Evolutionary conservation across 1,284 basidiomycete genomes (phyloP), one percentile per base, ranked within the genome.

Genomic region (Porogramme epimiltina): DNA sequence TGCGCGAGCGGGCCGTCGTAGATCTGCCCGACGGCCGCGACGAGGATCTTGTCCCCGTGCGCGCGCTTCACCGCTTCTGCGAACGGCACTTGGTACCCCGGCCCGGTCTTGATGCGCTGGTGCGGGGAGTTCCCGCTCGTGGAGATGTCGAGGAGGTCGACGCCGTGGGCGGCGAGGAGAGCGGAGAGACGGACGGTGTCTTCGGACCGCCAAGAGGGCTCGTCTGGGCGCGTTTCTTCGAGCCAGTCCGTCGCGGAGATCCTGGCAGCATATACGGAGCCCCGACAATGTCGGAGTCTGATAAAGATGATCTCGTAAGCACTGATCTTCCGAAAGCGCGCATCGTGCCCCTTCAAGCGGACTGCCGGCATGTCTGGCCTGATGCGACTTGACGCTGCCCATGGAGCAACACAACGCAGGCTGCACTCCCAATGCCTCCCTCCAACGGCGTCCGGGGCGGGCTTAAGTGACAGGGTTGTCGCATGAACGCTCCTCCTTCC

Each of bases 1-100:
- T 88, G 78, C 2, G 86, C 84, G 38, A 84, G 69, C 18, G 71
- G 62, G 3, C 81, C 80, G 22, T 69, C 70, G 1, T 75, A 78
- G 61, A 89, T 85, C 24, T 77, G 65, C 8, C 87, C 87, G 13
- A 89, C 85, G 5, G 80, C 69, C 9, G 77, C 76, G 49, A 82
- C 72, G 13, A 77, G 66, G 45, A 82, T 62, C 51, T 70, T 68
- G 55, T 62, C 57, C n/a, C 66, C 67, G 15, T 59, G 44, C 1
- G 70, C 66, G 52, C 74, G 66, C 69, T 77, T 79, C 62, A 84
- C 69, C 33, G 73, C 72, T 47, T 72, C 73, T 3, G 82, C 73
- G 55, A 81, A 77, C 2, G 71, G 73, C 13, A 78, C 70, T 59
- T 73, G 77, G 60, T 80, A 80, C 2, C 68, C 70, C 0, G 77